These are phyloP conservation scores for Hamigera avellanea DNA, from an alignment of 495 filamentous ascomycete genomes.

Conservation along the genomic window DNA sequence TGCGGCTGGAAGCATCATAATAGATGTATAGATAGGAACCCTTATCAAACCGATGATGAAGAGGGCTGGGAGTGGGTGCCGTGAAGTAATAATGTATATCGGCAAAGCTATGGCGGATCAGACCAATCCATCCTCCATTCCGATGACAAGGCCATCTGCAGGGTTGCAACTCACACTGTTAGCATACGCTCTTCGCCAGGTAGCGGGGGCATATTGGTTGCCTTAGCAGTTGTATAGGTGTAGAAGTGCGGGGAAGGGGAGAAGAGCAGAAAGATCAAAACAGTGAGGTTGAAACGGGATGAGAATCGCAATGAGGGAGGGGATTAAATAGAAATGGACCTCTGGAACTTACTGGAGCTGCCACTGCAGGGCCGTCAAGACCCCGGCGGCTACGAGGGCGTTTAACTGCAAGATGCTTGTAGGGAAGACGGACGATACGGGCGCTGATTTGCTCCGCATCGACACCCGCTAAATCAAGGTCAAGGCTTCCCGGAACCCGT, in stretches of 20 bases:
- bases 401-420: background rate
- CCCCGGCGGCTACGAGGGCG: conserved; percentile 10
- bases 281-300: background rate
- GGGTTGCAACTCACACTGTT: conserved; percentile 56
- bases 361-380: too few species aligned
- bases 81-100: conserved; percentile 87
- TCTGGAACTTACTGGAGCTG: background rate
- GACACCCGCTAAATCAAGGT: background rate
- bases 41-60: conserved; percentile 81
- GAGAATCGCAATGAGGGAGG: too few species aligned
- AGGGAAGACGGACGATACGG: background rate
- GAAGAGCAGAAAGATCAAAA: background rate
- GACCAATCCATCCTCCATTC: conserved; percentile 1
- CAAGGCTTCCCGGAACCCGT: background rate
- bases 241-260: too few species aligned
- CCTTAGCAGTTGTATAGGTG: too few species aligned
- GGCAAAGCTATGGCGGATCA: conserved; percentile 51
- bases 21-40: conserved; percentile 83
- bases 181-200: conserved; percentile 68
- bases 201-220: conserved; percentile 54
- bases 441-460: background rate
- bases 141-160: conserved; percentile 5
- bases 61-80: conserved; percentile 53
- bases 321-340: too few species aligned
- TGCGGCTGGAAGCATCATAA: conserved; percentile 54